Conservation (phyloP, 495 filamentous ascomycete genomes). For the Penicillium cataractarum region DNA sequence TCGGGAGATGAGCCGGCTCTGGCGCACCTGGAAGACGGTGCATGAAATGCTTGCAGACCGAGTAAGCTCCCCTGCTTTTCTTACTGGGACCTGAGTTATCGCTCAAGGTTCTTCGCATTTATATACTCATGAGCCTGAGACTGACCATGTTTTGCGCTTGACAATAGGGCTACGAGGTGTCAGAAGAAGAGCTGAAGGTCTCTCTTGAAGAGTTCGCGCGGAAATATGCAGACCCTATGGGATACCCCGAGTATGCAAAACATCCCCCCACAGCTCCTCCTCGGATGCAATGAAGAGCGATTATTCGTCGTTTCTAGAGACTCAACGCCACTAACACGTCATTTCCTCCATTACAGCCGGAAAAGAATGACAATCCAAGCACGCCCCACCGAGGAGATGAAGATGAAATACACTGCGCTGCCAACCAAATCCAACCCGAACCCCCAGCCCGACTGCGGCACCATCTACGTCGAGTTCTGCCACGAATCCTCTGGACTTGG, state of each 20-base stretch:
- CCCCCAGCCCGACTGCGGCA: constrained; percentile 73
- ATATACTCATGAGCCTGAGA: background rate
- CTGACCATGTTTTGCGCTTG: constrained; percentile 21
- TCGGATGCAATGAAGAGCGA: background rate
- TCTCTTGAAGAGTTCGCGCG: constrained; percentile 72
- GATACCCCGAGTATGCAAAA: constrained; percentile 66
- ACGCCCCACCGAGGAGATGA: constrained; percentile 79
- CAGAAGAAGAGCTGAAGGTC: constrained; percentile 85
- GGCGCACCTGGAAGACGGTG: constrained; percentile 86
- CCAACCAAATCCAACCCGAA: constrained; percentile 65
- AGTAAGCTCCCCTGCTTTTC: constrained; percentile 48
- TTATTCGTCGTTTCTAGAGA: background rate
- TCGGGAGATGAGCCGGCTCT: constrained; percentile 71
- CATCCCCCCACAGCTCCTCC: constrained; percentile 1
- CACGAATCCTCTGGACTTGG: constrained; percentile 71
- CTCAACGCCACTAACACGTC: constrained; percentile 32
- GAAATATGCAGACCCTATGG: constrained; percentile 68
- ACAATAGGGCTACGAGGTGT: constrained; percentile 82
- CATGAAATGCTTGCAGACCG: constrained; percentile 86
- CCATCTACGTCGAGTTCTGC: constrained; percentile 92
- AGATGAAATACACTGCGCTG: constrained; percentile 74
- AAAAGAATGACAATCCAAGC: constrained; percentile 82
- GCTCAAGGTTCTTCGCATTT: background rate
- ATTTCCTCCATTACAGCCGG: constrained; percentile 59
- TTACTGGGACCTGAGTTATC: background rate